Evolutionary conservation across 1,284 basidiomycete genomes (phyloP).

Genomic region (Leucoagaricus sp.): DNA sequence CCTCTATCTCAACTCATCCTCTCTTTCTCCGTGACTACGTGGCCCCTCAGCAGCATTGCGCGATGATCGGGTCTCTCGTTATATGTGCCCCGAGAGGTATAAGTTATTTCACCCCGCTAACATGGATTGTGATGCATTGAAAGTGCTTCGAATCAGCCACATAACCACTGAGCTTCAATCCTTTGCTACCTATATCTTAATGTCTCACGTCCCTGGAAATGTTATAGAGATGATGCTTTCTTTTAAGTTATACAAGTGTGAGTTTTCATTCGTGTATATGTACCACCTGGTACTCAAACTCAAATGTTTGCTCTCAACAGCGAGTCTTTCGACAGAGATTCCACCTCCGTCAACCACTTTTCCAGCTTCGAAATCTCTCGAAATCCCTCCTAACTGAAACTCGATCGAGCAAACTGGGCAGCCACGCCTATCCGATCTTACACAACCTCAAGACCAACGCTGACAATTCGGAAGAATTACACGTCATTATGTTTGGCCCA

Average conservation of each 20-base stretch:
- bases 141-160: not conserved
- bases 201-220: not conserved
- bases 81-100: not conserved
- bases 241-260: not conserved
- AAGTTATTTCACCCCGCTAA: not conserved
- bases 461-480: not conserved
- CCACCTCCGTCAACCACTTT: too few relatives aligned
- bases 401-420: too few relatives aligned
- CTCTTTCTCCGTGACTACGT: not conserved
- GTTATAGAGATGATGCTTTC: not conserved
- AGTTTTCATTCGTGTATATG: not conserved
- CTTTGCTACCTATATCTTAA: not conserved
- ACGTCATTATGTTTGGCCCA: not conserved
- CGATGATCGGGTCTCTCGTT: not conserved
- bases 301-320: too few relatives aligned
- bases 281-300: too few relatives aligned
- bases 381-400: too few relatives aligned
- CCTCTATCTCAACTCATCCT: not conserved
- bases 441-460: too few relatives aligned
- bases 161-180: not conserved
- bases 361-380: too few relatives aligned
- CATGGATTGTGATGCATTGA: not conserved
- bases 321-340: too few relatives aligned
- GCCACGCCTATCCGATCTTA: too few relatives aligned
- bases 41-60: not conserved